phyloP scores from a whole-genome alignment of 139 green algal genomes.

The Picochlorum sp. region DNA sequence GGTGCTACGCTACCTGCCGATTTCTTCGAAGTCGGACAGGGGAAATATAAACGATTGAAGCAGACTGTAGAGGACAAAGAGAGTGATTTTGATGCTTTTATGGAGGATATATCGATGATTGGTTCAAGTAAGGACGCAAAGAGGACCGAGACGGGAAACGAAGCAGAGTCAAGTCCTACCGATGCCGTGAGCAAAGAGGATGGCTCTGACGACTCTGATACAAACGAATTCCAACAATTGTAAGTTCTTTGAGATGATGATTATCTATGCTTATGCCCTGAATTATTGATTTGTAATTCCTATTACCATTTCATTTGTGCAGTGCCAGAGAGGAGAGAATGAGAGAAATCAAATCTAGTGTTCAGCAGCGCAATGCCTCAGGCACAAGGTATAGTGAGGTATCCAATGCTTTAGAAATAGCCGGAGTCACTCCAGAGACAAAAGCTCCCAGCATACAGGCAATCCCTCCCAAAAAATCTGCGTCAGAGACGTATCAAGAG shows the following conservation, averaged over 20 bases:
- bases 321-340: no score
- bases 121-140: no score
- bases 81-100: slow-evolving; percentile 19
- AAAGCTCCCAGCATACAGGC: slow-evolving; percentile 4
- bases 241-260: no score
- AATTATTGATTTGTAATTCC: no score
- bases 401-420: neutral
- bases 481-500: slow-evolving; percentile 3
- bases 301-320: no score
- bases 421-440: neutral
- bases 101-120: slow-evolving; percentile 24
- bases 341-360: no score
- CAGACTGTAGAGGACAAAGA: no score
- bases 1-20: neutral
- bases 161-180: neutral
- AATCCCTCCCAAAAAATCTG: slow-evolving; percentile 15
- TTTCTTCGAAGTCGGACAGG: no score
- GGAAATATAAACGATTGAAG: no score
- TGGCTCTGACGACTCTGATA: neutral
- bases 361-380: no score
- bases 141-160: neutral
- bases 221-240: slow-evolving; percentile 25
- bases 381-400: no score
- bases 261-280: no score
- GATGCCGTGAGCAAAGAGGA: slow-evolving; percentile 13